Percentiles rank a stretch among this genome's conserved stretches.
Evolutionary conservation across 441 rosid genomes (phyloP).

Genomic region (Eutrema salsugineum): DNA sequence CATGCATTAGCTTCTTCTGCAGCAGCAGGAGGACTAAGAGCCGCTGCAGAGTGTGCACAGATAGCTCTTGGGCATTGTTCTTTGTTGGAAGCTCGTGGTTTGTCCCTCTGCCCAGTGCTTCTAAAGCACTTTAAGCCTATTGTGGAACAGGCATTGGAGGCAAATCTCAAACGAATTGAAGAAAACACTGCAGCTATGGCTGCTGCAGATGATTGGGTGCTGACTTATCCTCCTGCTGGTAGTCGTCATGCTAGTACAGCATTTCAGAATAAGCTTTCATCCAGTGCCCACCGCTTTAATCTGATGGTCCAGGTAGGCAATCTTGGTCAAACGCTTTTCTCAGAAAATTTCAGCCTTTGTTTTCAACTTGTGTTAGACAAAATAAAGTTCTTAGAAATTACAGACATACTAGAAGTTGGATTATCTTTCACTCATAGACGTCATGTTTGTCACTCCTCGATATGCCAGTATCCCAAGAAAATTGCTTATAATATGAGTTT

Average conservation of each 20-base stretch:
- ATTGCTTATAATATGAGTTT: neutral
- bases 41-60: constrained; percentile 99
- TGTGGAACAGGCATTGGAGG: constrained; percentile 94
- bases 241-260: constrained; percentile 72
- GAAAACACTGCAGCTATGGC: constrained; percentile 98
- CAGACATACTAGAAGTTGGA: constrained; percentile 3
- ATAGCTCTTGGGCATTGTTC: constrained; percentile 99
- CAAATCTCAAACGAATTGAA: constrained; percentile 94
- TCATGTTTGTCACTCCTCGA: neutral
- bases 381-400: neutral
- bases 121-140: constrained; percentile 89
- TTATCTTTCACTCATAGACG: neutral
- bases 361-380: neutral
- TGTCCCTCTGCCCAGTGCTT: constrained; percentile 91
- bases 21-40: constrained; percentile 98
- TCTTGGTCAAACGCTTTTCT: constrained; percentile 8
- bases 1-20: constrained; percentile 97
- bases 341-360: neutral
- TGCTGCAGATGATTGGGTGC: constrained; percentile 99
- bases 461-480: neutral
- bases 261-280: constrained; percentile 86
- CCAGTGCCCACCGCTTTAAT: constrained; percentile 97
- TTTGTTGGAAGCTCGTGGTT: constrained; percentile 89
- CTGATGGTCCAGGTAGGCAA: constrained; percentile 93
- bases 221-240: constrained; percentile 59